Percentiles rank a stretch among this genome's conserved stretches.
phyloP scores from a whole-genome alignment of 495 filamentous ascomycete species.

The Glutinoglossum americanum region DNA sequence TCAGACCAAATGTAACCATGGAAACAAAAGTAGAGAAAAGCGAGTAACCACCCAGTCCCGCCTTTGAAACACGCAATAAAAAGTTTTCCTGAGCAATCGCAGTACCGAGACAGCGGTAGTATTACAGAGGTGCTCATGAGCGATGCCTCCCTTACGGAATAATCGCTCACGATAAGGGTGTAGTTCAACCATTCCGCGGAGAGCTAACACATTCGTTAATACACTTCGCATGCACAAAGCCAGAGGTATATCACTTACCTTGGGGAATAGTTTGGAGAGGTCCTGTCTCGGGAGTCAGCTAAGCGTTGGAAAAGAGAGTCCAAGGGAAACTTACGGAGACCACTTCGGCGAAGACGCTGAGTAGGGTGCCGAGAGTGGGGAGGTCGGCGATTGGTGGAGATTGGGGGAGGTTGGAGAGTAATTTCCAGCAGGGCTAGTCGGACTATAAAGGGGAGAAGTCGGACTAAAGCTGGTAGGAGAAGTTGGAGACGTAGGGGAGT shows the following conservation, averaged over 20 bases:
- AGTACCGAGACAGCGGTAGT: not conserved
- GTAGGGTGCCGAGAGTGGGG: conserved; percentile 24
- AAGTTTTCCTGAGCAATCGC: not conserved
- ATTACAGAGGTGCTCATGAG: not conserved
- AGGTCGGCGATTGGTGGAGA: conserved; percentile 38
- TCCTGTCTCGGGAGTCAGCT: not conserved
- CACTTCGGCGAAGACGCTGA: conserved; percentile 28
- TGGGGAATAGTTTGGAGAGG: conserved; percentile 7
- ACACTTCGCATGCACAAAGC: not conserved
- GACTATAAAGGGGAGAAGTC: conserved; percentile 54
- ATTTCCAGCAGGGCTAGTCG: conserved; percentile 45
- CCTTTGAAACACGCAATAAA: not conserved
- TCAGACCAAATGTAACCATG: not conserved
- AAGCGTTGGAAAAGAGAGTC: not conserved
- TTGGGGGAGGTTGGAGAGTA: conserved; percentile 63
- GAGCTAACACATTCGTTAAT: not conserved
- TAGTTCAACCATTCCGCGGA: conserved; percentile 1
- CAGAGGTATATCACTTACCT: not conserved
- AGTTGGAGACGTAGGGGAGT: conserved; percentile 24
- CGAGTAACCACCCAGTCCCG: conserved; percentile 1
- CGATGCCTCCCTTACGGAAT: not conserved
- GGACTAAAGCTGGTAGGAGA: conserved; percentile 32
- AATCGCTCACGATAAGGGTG: not conserved
- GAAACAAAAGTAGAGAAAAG: not conserved
- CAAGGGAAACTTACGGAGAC: conserved; percentile 19